Conservation (phyloP, 2,329 filamentous ascomycete species). For the Ophiostoma sp. region DNA sequence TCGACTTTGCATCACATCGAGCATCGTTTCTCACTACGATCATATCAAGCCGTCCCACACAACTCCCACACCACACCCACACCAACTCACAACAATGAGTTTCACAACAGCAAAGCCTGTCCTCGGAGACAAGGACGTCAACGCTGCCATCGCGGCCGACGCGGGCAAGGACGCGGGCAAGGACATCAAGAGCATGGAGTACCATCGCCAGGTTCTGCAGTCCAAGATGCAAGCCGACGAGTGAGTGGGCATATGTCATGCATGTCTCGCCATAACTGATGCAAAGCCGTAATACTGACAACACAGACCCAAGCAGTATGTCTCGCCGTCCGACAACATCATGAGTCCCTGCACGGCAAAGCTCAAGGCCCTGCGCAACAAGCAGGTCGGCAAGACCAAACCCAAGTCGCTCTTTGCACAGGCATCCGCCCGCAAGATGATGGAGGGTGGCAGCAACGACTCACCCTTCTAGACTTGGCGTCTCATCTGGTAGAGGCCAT, state of each 20-base stretch:
- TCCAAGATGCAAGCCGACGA: slow-evolving; percentile 62
- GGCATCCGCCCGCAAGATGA: slow-evolving; percentile 55
- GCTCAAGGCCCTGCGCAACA: slow-evolving; percentile 72
- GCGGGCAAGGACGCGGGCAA: slow-evolving; percentile 46
- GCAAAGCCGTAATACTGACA: not conserved
- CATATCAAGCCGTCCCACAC: not conserved
- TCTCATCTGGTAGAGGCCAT: not conserved
- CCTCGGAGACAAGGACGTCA: slow-evolving; percentile 62
- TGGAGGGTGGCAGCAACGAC: slow-evolving; percentile 39
- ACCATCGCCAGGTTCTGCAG: slow-evolving; percentile 69
- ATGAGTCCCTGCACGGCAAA: slow-evolving; percentile 83
- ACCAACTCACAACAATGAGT: slow-evolving; percentile 15
- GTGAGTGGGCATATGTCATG: slow-evolving; percentile 42
- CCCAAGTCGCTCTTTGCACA: slow-evolving; percentile 64
- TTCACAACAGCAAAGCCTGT: slow-evolving; percentile 32
- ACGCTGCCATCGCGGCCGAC: slow-evolving; percentile 44
- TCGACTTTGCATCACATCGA: not conserved
- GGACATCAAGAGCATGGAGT: slow-evolving; percentile 65
- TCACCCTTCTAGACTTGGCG: slow-evolving; percentile 15
- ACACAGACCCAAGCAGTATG: slow-evolving; percentile 45
- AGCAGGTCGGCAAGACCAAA: slow-evolving; percentile 70
- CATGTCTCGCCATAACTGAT: not conserved
- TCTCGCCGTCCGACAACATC: slow-evolving; percentile 83
- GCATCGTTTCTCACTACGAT: not conserved
- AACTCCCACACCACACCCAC: slow-evolving; percentile 7